These are phyloP conservation scores for Anaeramoeba flamelloides DNA, from an alignment of 78 protist genomes.

Conservation along the genomic window DNA sequence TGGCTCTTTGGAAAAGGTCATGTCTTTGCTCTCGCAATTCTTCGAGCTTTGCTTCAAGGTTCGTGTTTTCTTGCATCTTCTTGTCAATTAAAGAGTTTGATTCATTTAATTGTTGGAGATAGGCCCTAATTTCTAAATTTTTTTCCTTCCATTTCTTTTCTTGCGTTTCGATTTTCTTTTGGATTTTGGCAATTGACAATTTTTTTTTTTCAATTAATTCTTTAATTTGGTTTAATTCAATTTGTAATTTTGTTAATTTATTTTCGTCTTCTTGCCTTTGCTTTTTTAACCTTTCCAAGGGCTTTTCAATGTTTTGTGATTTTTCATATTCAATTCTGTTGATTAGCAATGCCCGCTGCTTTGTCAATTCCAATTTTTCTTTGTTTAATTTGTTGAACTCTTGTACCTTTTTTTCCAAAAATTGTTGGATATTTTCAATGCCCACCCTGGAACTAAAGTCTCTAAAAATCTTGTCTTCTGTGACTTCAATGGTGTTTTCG, in stretches of 20 bases:
- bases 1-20: background rate
- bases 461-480: background rate
- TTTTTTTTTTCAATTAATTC: too few species aligned
- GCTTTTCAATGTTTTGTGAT: too few species aligned
- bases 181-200: background rate
- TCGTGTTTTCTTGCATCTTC: background rate
- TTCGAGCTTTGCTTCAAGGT: conserved; percentile 11
- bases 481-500: background rate
- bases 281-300: background rate
- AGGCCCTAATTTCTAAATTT: background rate
- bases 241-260: conserved; percentile 5
- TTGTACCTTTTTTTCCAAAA: background rate
- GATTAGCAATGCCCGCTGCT: background rate
- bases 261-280: background rate
- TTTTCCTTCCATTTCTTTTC: background rate
- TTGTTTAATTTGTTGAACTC: background rate
- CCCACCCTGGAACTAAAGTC: background rate
- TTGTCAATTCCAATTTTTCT: background rate
- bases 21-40: conserved; percentile 8
- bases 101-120: background rate
- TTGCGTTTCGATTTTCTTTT: background rate
- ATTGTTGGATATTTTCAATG: background rate
- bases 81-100: background rate
- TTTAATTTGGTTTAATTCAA: too few species aligned
- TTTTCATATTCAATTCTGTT: background rate